Base-by-base conservation (phyloP, 2,329 filamentous ascomycete species). In the Thielaviopsis musarum region DNA sequence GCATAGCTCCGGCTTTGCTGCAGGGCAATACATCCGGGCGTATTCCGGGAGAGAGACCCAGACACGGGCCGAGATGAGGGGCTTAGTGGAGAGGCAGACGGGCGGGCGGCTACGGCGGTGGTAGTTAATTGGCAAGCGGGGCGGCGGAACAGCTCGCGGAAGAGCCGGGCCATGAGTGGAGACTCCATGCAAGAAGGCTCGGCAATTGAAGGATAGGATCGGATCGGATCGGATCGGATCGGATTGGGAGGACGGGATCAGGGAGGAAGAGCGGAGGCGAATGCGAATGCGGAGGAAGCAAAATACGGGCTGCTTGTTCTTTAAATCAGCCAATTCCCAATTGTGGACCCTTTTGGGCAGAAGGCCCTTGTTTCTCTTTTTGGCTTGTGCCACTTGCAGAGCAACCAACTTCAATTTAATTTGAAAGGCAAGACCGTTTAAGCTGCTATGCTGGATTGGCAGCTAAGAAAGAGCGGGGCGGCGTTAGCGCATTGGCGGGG, bases 111-210 rank as follows among this genome's bases (percentile, higher is more conserved):
- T 70, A 58, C 76, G 74, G 67, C 10, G 49, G 53, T n/a, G n/a
- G n/a, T n/a, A n/a, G n/a, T 54, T 28, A 57, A 22, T 52, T 79
- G 77, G 68, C 84, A 86, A 56, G 82, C 77, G 54, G 81, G 80
- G 17, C 57, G 87, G 52, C 82, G 82, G 66, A 95, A 94, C 51
- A 97, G 81, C 74, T 89, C 87, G 66, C 87, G 82, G 67, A 96
- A 91, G 68, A 95, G 78, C 69, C 85, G 85, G 55, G 81, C 81
- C 64, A 90, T 78, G 63, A 88, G 75, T 61, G 85, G 85, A 19
- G 88, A 91, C 73, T 95, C 90, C 90, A 95, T 95, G 15, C 12
- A 10, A 45, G 61, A 56, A 54, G 26, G 26, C 15, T 7, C 54
- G n/a, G 28, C 28, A 49, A 13, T 52, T 24, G 59, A 60, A 52